phyloP scores from a whole-genome alignment of 495 filamentous ascomycete species.

The Lophium mytilinum region DNA sequence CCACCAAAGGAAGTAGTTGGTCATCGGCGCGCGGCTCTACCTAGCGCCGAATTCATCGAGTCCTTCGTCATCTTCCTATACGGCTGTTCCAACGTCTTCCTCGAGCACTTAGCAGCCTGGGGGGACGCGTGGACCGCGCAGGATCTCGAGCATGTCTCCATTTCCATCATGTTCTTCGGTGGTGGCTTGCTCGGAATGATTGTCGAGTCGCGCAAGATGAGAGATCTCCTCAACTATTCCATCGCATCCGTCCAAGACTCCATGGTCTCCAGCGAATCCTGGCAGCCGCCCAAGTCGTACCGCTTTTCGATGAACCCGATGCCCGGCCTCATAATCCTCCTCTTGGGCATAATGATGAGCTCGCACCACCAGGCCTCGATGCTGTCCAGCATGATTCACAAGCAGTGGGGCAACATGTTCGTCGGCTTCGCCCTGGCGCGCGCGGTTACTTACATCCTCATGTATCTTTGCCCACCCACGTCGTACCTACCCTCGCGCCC shows the following conservation, averaged over 20 bases:
- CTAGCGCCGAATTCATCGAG: constrained; percentile 81
- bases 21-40: constrained; percentile 53
- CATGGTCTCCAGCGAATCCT: constrained; percentile 42
- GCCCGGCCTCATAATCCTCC: constrained; percentile 74
- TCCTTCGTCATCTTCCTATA: constrained; percentile 83
- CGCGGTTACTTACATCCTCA: constrained; percentile 67
- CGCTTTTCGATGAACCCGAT: constrained; percentile 79
- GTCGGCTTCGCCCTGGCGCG: constrained; percentile 73
- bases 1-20: constrained; percentile 53
- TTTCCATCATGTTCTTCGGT: constrained; percentile 89
- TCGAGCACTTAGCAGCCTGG: constrained; percentile 75
- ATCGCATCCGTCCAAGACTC: constrained; percentile 35
- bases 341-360: constrained; percentile 91
- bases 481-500: constrained; percentile 80
- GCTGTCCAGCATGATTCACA: constrained; percentile 87
- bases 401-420: constrained; percentile 86
- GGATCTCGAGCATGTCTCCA: constrained; percentile 88
- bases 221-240: constrained; percentile 61
- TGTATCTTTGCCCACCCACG: constrained; percentile 74
- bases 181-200: constrained; percentile 94
- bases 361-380: constrained; percentile 79
- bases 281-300: constrained; percentile 58
- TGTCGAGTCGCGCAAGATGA: constrained; percentile 67
- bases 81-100: constrained; percentile 80
- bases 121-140: constrained; percentile 63